Conservation (phyloP, 176 grass and related monocot species). For the Zoysia pacifica region DNA sequence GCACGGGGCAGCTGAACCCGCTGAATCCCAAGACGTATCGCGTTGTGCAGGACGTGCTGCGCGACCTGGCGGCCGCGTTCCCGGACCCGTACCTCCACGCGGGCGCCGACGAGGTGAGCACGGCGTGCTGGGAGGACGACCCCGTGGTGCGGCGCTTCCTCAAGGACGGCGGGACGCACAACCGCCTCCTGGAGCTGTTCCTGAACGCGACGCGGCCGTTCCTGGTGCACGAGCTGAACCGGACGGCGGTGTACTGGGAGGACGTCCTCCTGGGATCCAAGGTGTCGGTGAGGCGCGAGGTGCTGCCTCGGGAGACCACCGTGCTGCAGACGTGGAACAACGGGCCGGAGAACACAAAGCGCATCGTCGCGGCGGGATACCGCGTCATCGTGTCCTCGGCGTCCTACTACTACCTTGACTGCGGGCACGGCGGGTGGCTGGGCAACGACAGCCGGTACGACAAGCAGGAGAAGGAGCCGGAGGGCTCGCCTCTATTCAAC, state of each 20-base stretch:
- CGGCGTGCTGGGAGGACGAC: slow-evolving; percentile 94
- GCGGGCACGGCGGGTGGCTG: slow-evolving; percentile 84
- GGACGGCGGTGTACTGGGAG: slow-evolving; percentile 94
- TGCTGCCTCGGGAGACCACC: slow-evolving; percentile 71
- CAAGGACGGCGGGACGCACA: slow-evolving; percentile 59
- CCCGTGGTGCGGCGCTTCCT: slow-evolving; percentile 58
- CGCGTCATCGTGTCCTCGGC: slow-evolving; percentile 81
- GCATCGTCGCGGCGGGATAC: slow-evolving; percentile 71
- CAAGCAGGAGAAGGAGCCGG: slow-evolving; percentile 69
- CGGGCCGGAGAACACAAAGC: slow-evolving; percentile 86
- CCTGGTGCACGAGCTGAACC: slow-evolving; percentile 72
- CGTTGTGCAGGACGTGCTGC: slow-evolving; percentile 69
- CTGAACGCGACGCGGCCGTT: slow-evolving; percentile 73
- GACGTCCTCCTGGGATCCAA: slow-evolving; percentile 73
- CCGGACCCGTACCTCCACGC: slow-evolving; percentile 78
- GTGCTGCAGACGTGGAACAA: slow-evolving; percentile 99
- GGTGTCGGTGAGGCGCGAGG: slow-evolving; percentile 48
- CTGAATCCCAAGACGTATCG: slow-evolving; percentile 77
- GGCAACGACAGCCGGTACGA: slow-evolving; percentile 96
- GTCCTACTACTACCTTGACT: slow-evolving; percentile 98
- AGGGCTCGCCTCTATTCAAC: slow-evolving; percentile 71
- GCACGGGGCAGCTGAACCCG: slow-evolving; percentile 89
- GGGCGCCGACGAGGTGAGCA: slow-evolving; percentile 84
- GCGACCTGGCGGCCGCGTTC: slow-evolving; percentile 63
- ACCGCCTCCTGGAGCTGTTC: slow-evolving; percentile 76